Conservation (phyloP, 768 basidiomycete species). For the Leucogyrophana mollusca region DNA sequence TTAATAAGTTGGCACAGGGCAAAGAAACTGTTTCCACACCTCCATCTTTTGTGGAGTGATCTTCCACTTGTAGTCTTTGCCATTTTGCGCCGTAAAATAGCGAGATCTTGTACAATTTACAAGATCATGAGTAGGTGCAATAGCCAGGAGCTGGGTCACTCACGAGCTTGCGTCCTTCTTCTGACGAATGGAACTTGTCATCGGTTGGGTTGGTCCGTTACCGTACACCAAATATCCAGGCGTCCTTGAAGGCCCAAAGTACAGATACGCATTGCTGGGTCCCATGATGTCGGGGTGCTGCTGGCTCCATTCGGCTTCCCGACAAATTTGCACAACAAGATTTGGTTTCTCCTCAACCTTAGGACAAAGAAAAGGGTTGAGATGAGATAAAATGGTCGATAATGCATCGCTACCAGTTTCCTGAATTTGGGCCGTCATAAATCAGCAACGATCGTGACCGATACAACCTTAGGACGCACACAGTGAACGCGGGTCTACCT, state of each 20-base stretch:
- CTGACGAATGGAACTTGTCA: slow-evolving; percentile 57
- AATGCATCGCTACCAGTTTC: slow-evolving; percentile 13
- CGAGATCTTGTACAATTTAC: slow-evolving; percentile 48
- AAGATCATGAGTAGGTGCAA: background rate
- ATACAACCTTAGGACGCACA: slow-evolving; percentile 44
- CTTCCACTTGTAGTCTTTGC: slow-evolving; percentile 77
- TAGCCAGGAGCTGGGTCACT: slow-evolving; percentile 25
- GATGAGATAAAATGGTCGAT: background rate
- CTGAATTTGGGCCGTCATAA: slow-evolving; percentile 10
- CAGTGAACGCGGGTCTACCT: slow-evolving; percentile 60
- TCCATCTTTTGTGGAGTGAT: slow-evolving; percentile 62
- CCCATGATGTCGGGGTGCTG: slow-evolving; percentile 74
- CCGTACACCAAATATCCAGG: slow-evolving; percentile 72
- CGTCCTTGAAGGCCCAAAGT: slow-evolving; percentile 63
- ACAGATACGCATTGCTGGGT: slow-evolving; percentile 75
- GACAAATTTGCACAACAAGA: slow-evolving; percentile 58
- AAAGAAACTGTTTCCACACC: slow-evolving; percentile 40
- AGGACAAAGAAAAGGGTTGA: background rate
- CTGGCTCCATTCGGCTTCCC: slow-evolving; percentile 65
- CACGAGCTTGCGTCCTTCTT: slow-evolving; percentile 64
- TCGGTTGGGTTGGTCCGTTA: slow-evolving; percentile 53
- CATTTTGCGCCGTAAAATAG: slow-evolving; percentile 71
- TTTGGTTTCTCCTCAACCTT: slow-evolving; percentile 61
- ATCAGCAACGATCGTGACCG: slow-evolving; percentile 3
- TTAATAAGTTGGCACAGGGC: slow-evolving; percentile 1